Evolutionary conservation across 2,329 filamentous ascomycete species (phyloP).

Genomic region (Hymenoscyphus infarciens): DNA sequence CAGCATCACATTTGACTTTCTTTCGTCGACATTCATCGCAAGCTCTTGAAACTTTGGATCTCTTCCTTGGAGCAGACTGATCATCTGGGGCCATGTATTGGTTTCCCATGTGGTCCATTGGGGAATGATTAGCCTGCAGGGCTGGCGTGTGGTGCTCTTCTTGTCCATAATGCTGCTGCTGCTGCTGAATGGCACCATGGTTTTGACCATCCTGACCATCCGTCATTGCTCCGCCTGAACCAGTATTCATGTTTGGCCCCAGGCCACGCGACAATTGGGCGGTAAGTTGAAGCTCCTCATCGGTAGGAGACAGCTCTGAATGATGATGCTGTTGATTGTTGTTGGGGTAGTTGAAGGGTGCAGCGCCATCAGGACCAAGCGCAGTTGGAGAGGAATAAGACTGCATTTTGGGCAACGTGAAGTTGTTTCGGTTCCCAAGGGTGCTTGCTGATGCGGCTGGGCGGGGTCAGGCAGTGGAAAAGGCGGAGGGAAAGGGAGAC

Average conservation of each 20-base stretch:
- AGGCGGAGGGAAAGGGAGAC: background rate
- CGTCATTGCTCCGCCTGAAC: conserved; percentile 36
- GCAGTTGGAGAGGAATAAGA: conserved; percentile 34
- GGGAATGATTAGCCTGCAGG: conserved; percentile 24
- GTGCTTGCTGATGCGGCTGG: background rate
- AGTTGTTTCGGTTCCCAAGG: background rate
- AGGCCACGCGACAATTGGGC: conserved; percentile 45
- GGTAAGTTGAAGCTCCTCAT: conserved; percentile 45
- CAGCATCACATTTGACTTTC: conserved; percentile 85
- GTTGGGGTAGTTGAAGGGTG: conserved; percentile 30
- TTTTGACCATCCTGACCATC: conserved; percentile 37
- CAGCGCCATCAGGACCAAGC: conserved; percentile 27
- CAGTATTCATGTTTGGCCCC: conserved; percentile 40
- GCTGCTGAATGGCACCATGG: conserved; percentile 37
- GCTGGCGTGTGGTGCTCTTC: conserved; percentile 26
- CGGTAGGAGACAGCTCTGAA: conserved; percentile 34
- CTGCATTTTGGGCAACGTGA: conserved; percentile 24
- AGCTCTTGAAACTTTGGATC: conserved; percentile 82
- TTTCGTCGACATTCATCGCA: conserved; percentile 88
- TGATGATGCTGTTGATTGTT: conserved; percentile 25
- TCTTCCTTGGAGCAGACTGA: conserved; percentile 59
- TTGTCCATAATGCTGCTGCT: conserved; percentile 35
- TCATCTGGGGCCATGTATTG: conserved; percentile 42
- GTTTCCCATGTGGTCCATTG: conserved; percentile 41
- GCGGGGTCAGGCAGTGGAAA: conserved; percentile 10